A percentile compares a stretch with the other conserved stretches of the same genome.
Evolutionary conservation across 1,284 basidiomycete genomes (phyloP).

Genomic region (Pyrrhoderma noxium): DNA sequence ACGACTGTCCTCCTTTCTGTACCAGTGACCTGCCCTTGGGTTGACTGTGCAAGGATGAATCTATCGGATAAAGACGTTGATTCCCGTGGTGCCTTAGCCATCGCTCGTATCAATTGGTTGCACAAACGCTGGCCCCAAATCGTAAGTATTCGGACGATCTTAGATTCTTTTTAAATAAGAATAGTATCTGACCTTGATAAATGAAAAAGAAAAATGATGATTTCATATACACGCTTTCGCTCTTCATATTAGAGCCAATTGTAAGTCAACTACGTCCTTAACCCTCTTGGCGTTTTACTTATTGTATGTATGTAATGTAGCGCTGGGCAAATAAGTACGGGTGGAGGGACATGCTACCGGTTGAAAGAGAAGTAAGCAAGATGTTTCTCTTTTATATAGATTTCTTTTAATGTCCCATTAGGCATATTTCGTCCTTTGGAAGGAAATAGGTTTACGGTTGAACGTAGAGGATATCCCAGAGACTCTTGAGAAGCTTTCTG

Average conservation of each 20-base stretch:
- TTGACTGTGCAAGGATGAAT: slow-evolving; percentile 4
- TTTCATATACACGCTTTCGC: slow-evolving; percentile 27
- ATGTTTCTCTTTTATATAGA: neutral
- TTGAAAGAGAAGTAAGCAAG: slow-evolving; percentile 28
- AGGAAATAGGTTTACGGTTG: slow-evolving; percentile 35
- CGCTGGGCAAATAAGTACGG: slow-evolving; percentile 30
- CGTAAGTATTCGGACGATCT: slow-evolving; percentile 7
- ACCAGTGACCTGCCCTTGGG: slow-evolving; percentile 15
- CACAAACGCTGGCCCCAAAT: slow-evolving; percentile 32
- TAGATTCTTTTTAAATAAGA: slow-evolving; percentile 29
- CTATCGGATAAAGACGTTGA: slow-evolving; percentile 22
- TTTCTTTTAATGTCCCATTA: slow-evolving; percentile 15
- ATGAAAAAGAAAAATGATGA: slow-evolving; percentile 31
- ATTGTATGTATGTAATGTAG: slow-evolving; percentile 21
- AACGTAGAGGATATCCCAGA: slow-evolving; percentile 37
- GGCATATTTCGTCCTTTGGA: slow-evolving; percentile 37
- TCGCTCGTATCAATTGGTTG: slow-evolving; percentile 40
- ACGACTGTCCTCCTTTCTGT: slow-evolving; percentile 33
- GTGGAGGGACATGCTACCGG: slow-evolving; percentile 31
- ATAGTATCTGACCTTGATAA: slow-evolving; percentile 23
- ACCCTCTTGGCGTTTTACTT: no score
- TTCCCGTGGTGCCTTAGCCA: slow-evolving; percentile 36
- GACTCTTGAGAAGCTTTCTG: slow-evolving; percentile 29
- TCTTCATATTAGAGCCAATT: slow-evolving; percentile 29
- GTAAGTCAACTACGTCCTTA: slow-evolving; percentile 23